Percentiles rank a stretch among this genome's conserved stretches.
Conservation (phyloP, 2,329 filamentous ascomycete genomes). For the Verticillium longisporum region DNA sequence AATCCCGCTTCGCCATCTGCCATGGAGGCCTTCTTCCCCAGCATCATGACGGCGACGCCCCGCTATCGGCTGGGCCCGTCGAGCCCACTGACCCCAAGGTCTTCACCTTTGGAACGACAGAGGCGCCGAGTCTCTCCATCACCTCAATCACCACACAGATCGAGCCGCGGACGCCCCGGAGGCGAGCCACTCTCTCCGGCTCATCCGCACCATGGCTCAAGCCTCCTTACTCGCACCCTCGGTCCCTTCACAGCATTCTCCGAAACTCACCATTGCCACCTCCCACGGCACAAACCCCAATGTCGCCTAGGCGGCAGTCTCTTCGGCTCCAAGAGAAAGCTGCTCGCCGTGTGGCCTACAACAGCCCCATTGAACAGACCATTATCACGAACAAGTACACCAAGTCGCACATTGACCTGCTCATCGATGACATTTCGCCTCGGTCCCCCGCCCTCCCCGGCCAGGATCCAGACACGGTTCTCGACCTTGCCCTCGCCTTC, state of each 20-base stretch:
- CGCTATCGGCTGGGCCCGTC: slow-evolving; percentile 45
- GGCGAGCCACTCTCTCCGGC: slow-evolving; percentile 26
- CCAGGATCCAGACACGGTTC: slow-evolving; percentile 29
- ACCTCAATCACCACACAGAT: neutral
- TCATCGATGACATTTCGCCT: slow-evolving; percentile 50
- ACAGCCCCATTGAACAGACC: slow-evolving; percentile 55
- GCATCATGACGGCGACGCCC: slow-evolving; percentile 55
- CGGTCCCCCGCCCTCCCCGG: slow-evolving; percentile 28
- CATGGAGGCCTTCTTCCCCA: slow-evolving; percentile 42
- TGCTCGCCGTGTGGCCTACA: slow-evolving; percentile 52
- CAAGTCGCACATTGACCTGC: slow-evolving; percentile 56
- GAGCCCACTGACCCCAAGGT: slow-evolving; percentile 36
- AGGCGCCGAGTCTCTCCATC: slow-evolving; percentile 16
- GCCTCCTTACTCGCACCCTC: slow-evolving; percentile 52
- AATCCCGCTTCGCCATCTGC: slow-evolving; percentile 41
- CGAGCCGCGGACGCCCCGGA: slow-evolving; percentile 27
- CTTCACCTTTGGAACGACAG: slow-evolving; percentile 39
- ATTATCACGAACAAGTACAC: slow-evolving; percentile 58
- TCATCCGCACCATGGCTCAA: slow-evolving; percentile 17
- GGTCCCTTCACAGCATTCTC: slow-evolving; percentile 55
- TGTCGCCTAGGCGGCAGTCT: slow-evolving; percentile 47
- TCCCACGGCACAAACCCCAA: slow-evolving; percentile 38
- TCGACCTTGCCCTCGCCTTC: slow-evolving; percentile 46
- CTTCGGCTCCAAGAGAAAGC: slow-evolving; percentile 47
- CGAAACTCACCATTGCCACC: slow-evolving; percentile 59